phyloP scores from a whole-genome alignment of 179 eudicot species.

The Vitellaria paradoxa region DNA sequence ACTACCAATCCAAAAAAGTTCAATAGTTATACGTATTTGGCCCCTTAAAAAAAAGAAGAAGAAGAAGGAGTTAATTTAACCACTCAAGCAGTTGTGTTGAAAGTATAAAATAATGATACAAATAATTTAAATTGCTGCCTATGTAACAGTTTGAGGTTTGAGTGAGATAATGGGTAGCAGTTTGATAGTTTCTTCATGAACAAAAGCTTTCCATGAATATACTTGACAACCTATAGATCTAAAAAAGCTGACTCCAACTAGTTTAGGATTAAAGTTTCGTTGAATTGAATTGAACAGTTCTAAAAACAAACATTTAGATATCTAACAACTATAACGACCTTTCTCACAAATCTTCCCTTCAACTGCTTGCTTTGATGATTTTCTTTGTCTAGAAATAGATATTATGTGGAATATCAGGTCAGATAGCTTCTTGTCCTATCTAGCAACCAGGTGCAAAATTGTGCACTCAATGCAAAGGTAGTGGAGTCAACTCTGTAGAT shows the following conservation, averaged over 20 bases:
- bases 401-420: not conserved
- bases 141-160: no score
- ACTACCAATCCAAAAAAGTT: no score
- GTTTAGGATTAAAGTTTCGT: no score
- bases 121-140: no score
- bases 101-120: no score
- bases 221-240: not conserved
- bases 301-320: not conserved
- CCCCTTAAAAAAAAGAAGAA: no score
- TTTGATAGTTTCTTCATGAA: not conserved
- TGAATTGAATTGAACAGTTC: no score
- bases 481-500: conserved; percentile 66
- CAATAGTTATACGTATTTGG: no score
- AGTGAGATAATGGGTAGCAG: no score
- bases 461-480: conserved; percentile 67
- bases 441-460: conserved; percentile 41
- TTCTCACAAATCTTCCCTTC: not conserved
- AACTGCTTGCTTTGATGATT: not conserved
- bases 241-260: not conserved
- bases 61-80: no score
- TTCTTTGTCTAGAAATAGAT: not conserved
- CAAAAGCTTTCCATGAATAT: not conserved
- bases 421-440: not conserved
- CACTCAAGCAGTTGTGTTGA: no score
- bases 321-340: not conserved